phyloP scores from a whole-genome alignment of 169 alveolate species.

The Amoebophrya sp. region DNA sequence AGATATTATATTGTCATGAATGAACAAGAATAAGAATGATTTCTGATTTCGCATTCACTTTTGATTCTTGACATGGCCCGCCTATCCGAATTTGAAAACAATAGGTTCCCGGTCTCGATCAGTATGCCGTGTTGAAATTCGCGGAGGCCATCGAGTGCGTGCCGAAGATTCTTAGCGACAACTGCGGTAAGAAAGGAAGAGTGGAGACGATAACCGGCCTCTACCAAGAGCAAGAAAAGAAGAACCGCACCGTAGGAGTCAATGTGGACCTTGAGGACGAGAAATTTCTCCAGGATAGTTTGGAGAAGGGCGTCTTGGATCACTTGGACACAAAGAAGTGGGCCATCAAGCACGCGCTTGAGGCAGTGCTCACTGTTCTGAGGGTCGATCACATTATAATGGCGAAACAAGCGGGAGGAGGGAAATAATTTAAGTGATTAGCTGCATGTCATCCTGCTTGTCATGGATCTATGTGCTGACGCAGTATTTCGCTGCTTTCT shows the following conservation, averaged over 20 bases:
- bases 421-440: too few species aligned
- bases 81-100: too few species aligned
- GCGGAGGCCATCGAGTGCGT: conserved; percentile 94
- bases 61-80: too few species aligned
- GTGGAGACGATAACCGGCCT: conserved; percentile 59
- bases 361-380: conserved; percentile 92
- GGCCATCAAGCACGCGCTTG: conserved; percentile 92
- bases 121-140: conserved; percentile 91
- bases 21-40: too few species aligned
- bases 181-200: conserved; percentile 74
- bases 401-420: conserved; percentile 99
- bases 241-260: not conserved
- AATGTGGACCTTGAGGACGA: conserved; percentile 39
- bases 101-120: conserved; percentile 54
- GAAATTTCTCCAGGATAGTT: conserved; percentile 45
- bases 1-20: too few species aligned
- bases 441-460: too few species aligned
- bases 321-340: conserved; percentile 86
- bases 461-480: too few species aligned
- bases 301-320: conserved; percentile 68
- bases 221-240: not conserved
- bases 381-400: conserved; percentile 95
- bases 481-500: too few species aligned
- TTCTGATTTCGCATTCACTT: too few species aligned
- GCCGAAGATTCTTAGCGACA: conserved; percentile 92